These are phyloP conservation scores for Fusarium nodosum DNA, from an alignment of 2,329 filamentous ascomycete species.

Conservation along the genomic window DNA sequence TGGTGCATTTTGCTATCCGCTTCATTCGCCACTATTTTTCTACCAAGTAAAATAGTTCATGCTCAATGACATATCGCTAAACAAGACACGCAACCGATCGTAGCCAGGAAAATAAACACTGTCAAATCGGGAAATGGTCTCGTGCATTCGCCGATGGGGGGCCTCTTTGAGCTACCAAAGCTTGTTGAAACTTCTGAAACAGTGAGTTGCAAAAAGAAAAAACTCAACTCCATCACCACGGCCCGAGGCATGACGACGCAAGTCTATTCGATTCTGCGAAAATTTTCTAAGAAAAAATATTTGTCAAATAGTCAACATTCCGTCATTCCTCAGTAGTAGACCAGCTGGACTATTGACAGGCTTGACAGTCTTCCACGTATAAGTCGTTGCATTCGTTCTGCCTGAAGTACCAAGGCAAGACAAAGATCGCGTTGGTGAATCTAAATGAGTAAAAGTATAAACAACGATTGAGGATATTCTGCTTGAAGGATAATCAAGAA, in stretches of 20 bases:
- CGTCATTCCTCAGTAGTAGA: background rate
- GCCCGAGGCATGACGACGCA: background rate
- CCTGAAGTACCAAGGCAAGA: background rate
- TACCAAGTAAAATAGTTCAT: constrained; percentile 28
- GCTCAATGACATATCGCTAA: constrained; percentile 28
- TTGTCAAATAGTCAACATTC: background rate
- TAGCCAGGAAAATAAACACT: constrained; percentile 9
- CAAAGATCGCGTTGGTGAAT: background rate
- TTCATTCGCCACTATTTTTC: constrained; percentile 31
- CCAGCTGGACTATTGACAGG: background rate
- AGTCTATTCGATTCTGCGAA: background rate
- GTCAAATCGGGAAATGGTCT: constrained; percentile 39
- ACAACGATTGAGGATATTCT: background rate
- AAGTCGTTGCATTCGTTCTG: background rate
- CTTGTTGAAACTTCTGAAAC: constrained; percentile 38
- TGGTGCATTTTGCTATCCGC: constrained; percentile 7
- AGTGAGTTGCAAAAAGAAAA: constrained; percentile 3
- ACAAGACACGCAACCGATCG: constrained; percentile 41
- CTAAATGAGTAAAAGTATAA: background rate
- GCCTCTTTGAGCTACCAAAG: constrained; percentile 25
- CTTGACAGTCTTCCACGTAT: background rate
- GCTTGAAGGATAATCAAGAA: background rate
- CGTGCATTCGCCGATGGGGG: constrained; percentile 2
- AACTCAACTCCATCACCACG: background rate
- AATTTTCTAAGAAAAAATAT: background rate